Conservation (phyloP, 208 protist species). For the Wallacemonas sp. region DNA sequence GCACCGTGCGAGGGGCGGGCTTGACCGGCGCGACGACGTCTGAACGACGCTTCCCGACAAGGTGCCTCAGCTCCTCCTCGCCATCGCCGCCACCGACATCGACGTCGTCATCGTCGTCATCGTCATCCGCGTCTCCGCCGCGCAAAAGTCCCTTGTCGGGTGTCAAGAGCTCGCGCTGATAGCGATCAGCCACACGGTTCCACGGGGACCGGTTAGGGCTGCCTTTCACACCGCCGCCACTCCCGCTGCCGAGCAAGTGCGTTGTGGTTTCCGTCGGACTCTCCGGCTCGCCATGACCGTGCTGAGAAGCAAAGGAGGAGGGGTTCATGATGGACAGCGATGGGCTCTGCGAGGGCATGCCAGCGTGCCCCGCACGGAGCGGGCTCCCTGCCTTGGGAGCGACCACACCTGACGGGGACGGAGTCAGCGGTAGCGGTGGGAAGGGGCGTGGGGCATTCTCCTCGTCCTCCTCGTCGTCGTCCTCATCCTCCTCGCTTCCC, state of each 20-base stretch:
- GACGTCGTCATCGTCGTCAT: not conserved
- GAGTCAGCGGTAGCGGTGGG: not conserved
- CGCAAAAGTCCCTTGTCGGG: not conserved
- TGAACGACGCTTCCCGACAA: not conserved
- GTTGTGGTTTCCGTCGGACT: too few species aligned
- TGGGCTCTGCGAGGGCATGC: not conserved
- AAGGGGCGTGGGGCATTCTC: not conserved
- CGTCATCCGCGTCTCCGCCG: not conserved
- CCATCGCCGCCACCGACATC: not conserved
- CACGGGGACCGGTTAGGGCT: not conserved
- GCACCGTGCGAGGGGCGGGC: not conserved
- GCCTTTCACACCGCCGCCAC: too few species aligned
- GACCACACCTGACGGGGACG: not conserved
- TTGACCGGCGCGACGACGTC: not conserved
- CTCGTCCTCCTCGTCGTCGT: constrained; percentile 3
- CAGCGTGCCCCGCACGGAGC: too few species aligned
- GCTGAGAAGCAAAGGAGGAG: constrained; percentile 2
- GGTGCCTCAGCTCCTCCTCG: not conserved
- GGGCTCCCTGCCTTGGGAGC: not conserved
- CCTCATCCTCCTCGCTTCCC: not conserved
- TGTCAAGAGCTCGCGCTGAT: constrained; percentile 4
- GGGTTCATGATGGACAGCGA: not conserved
- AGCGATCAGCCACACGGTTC: constrained; percentile 1
- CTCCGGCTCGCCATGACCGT: too few species aligned
- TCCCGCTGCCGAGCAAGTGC: not conserved